A percentile compares a stretch with the other conserved stretches of the same genome.
Evolutionary conservation across 345 rosid species (phyloP).

Genomic region (Salix caprea): DNA sequence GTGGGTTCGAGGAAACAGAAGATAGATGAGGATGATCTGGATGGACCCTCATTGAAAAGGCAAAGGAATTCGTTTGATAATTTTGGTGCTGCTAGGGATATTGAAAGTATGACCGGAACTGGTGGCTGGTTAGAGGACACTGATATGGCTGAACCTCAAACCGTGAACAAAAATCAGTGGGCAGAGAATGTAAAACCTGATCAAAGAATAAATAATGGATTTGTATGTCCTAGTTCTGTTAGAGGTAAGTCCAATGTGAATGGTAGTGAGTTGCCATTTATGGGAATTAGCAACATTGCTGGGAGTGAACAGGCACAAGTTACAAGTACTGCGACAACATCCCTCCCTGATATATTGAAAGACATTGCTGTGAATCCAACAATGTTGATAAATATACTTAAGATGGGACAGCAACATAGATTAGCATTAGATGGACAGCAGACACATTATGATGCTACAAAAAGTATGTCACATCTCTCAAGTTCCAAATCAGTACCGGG

Average conservation of each 20-base stretch:
- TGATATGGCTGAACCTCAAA: constrained; percentile 38
- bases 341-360: constrained; percentile 55
- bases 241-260: constrained; percentile 28
- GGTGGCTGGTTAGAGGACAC: constrained; percentile 75
- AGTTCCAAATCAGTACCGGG: constrained; percentile 39
- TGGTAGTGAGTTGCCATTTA: constrained; percentile 23
- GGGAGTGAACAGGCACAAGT: constrained; percentile 8
- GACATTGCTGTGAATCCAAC: constrained; percentile 75
- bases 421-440: constrained; percentile 43
- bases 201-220: constrained; percentile 40
- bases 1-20: constrained; percentile 60
- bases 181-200: constrained; percentile 31
- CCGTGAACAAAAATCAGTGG: constrained; percentile 23
- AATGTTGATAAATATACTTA: constrained; percentile 57
- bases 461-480: constrained; percentile 35
- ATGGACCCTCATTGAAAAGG: constrained; percentile 60
- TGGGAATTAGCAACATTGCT: constrained; percentile 23
- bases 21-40: constrained; percentile 41
- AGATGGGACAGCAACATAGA: constrained; percentile 69
- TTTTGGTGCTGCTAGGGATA: constrained; percentile 34
- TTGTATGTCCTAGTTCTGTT: constrained; percentile 27
- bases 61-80: constrained; percentile 42
- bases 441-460: constrained; percentile 33
- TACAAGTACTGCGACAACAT: constrained; percentile 6
- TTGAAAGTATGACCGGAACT: constrained; percentile 31